Conservation (phyloP, 306 rosid genomes). For the Ormosia semicastrata region DNA sequence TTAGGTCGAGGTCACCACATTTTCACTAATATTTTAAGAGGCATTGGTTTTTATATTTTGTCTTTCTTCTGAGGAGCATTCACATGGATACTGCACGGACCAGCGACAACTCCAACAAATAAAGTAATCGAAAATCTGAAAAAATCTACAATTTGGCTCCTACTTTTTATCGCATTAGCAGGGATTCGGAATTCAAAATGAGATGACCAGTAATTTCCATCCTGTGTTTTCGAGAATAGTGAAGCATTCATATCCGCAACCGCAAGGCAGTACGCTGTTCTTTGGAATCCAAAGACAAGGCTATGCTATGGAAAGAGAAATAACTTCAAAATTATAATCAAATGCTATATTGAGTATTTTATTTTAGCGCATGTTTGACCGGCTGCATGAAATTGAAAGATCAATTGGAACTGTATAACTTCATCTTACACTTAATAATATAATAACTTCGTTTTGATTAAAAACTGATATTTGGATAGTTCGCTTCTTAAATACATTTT, state of each 20-base stretch:
- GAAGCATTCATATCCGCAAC: slow-evolving; percentile 32
- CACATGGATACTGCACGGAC: slow-evolving; percentile 19
- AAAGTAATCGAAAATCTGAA: slow-evolving; percentile 8
- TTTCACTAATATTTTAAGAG: background rate
- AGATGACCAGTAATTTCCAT: slow-evolving; percentile 14
- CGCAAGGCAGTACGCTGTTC: background rate
- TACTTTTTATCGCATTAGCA: slow-evolving; percentile 15
- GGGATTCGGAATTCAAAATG: slow-evolving; percentile 35
- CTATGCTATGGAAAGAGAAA: background rate
- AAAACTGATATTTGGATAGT: background rate
- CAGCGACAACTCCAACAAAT: slow-evolving; percentile 14
- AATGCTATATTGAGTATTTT: background rate
- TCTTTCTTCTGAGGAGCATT: slow-evolving; percentile 25
- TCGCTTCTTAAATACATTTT: background rate
- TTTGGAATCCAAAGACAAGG: slow-evolving; percentile 37
- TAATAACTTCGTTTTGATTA: background rate
- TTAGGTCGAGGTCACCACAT: background rate
- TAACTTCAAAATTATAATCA: background rate
- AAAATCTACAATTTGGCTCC: slow-evolving; percentile 22
- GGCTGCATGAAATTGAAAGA: background rate
- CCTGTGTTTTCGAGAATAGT: slow-evolving; percentile 31
- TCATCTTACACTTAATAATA: no score
- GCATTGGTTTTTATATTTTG: background rate
- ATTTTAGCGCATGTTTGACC: background rate
- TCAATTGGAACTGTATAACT: background rate